Base-by-base conservation (phyloP, 352 stramenopile species). In the Thalassiosira ordinaria region DNA sequence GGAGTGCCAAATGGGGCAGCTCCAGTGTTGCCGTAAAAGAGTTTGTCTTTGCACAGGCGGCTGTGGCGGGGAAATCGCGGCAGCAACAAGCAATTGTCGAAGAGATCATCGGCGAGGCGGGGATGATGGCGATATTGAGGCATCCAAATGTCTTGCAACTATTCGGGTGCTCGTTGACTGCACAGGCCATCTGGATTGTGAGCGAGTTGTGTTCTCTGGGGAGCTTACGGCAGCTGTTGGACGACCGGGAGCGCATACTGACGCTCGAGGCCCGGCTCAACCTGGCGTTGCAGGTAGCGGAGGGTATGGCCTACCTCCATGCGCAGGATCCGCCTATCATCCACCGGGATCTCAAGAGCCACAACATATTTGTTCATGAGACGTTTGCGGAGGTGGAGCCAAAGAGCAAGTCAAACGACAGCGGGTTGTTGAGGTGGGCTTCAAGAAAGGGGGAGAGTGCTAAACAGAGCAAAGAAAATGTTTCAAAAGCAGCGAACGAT, bases 341-440 rank as follows among this genome's bases (percentile, higher is more conserved):
- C 66, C 93, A 96, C 80, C 76, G 93, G 24, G 93, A 96, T 77
- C 74, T 96, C 0, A 96, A 96, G 72, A 94, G 88, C 61, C 90
- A 96, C 67, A 96, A 96, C 74, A 94, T 96, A 60, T 96, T 96
- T 78, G 86, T 96, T 52, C 86, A 95, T 51, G 92, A 96, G 78
- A 94, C 91, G 24, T 92, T 91, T 56, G 91, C 79, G 69, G 88
- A 93, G 71, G 60, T 72, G 47, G 59, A 80, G 16, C 16, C 41
- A 24, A 79, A 77, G 33, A 59, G 80, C 16, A 88, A 84, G 44
- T 78, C 56, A 29, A 88, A 80, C 46, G 72, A 82, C 31, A 86
- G 52, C 39, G 78, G 71, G 52, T 31, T 81, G 51, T 61, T 80
- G 33, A 39, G 41, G 60, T 85, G 72, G 69, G 35, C 65, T 37